A percentile compares a stretch with the other conserved stretches of the same genome.
These are phyloP conservation scores for Ramaria rubella DNA, from an alignment of 768 basidiomycete genomes.

Conservation along the genomic window DNA sequence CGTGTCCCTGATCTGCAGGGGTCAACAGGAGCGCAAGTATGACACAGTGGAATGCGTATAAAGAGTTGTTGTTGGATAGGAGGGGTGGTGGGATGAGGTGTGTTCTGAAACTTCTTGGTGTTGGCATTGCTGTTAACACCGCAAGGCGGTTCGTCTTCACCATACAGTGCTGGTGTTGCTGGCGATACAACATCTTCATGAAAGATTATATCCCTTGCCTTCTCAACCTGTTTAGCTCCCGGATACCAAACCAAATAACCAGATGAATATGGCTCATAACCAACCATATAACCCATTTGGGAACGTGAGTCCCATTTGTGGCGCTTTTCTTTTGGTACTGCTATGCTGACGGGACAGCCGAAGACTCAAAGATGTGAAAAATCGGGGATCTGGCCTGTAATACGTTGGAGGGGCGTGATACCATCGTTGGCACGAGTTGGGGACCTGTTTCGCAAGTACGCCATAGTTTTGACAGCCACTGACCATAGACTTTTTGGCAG, in stretches of 20 bases:
- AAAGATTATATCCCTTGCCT: neutral
- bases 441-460: constrained; percentile 14
- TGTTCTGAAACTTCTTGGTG: neutral
- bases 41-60: neutral
- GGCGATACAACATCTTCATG: neutral
- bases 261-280: neutral
- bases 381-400: constrained; percentile 14
- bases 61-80: neutral
- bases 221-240: neutral
- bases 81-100: neutral
- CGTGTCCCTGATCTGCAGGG: neutral
- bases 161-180: neutral
- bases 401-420: constrained; percentile 17
- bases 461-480: constrained; percentile 15
- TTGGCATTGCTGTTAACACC: neutral
- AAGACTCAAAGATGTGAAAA: constrained; percentile 14
- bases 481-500: constrained; percentile 9
- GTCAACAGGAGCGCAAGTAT: neutral
- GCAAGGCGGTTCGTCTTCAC: neutral
- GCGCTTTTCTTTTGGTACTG: neutral
- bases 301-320: neutral
- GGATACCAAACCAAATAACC: neutral
- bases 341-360: constrained; percentile 11
- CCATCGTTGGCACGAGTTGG: constrained; percentile 15
- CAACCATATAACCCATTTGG: neutral